Conservation (phyloP, 441 rosid species). For the Erodium moschatum region DNA sequence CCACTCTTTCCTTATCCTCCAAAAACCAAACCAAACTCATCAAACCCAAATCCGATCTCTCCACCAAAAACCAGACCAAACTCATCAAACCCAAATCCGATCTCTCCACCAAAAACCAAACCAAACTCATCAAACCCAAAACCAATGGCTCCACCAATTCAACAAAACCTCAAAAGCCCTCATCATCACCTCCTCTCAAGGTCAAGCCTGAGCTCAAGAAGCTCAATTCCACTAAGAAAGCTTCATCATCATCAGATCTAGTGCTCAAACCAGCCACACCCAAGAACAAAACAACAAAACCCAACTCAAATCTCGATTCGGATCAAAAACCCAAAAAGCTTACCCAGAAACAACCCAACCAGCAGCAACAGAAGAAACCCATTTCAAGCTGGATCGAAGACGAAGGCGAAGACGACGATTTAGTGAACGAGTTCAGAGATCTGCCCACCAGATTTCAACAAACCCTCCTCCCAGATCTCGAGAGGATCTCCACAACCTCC, state of each 20-base stretch:
- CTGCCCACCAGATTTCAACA: conserved; percentile 65
- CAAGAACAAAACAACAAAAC: conserved; percentile 52
- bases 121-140: conserved; percentile 15
- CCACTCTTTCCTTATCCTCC: conserved; percentile 25
- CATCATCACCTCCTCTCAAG: conserved; percentile 15
- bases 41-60: conserved; percentile 21
- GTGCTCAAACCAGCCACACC: conserved; percentile 39
- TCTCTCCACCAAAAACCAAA: no score
- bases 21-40: conserved; percentile 42
- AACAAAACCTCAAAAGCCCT: conserved; percentile 36
- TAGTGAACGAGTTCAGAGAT: conserved; percentile 59
- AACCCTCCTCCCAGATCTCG: conserved; percentile 68
- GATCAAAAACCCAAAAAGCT: conserved; percentile 19
- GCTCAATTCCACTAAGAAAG: conserved; percentile 28
- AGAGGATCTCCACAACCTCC: conserved; percentile 61
- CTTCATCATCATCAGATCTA: conserved; percentile 31
- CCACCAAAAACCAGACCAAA: conserved; percentile 45
- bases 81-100: conserved; percentile 14
- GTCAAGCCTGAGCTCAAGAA: conserved; percentile 32
- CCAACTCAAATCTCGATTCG: conserved; percentile 9
- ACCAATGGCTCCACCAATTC: conserved; percentile 30
- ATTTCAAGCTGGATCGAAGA: conserved; percentile 45
- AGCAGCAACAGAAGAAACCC: conserved; percentile 1
- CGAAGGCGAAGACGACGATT: conserved; percentile 49
- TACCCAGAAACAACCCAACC: conserved; percentile 12